Base-by-base conservation (phyloP, 495 filamentous ascomycete species). In the Penicillium soppii region DNA sequence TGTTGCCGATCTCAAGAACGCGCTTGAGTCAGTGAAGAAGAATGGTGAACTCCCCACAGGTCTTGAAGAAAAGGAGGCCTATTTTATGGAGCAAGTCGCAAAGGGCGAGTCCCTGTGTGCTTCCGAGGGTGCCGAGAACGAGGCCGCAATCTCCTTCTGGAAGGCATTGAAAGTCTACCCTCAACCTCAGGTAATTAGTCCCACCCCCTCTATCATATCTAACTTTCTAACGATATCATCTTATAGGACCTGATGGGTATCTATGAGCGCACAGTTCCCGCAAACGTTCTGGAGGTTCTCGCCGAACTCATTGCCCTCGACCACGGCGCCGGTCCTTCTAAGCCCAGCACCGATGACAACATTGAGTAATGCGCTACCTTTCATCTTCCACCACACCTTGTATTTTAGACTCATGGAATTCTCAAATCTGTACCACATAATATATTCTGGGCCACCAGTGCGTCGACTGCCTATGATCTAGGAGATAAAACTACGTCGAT, bases 141-240 rank as follows among this genome's bases (percentile, higher is more conserved):
- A 97, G 40, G 90, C 95, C 40, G 92, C 95, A 21, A 77, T 97
- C 44, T 87, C 86, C 71, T 97, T 98, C 74, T 98, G 96, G 82
- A 92, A 89, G 79, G 94, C 94, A 32, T 80, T 98, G 60, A 98
- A 97, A 79, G 94, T 98, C 29, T 98, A 98, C 72, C 94, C 94
- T 7, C 85, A 90, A 55, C 94, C 94, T 22, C 36, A 40, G 47
- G 37, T 40, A 49, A 49, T 22, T 17, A 22, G 19, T 20, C 1
- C 5, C 37, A 41, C 25, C 13, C 1, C 26, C 3, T 22, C 15
- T n/a, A 35, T 33, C 12, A 0, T 17, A 23, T 17, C 21, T 13
- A 39, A 20, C 12, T 9, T 22, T 17, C 27, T 40, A 22, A 41
- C 17, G 67, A 76, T 16, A 13, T 37, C 1, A 2, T 10, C 17